Conservation (phyloP, 169 alveolate species). For the Eimeria acervulina region DNA sequence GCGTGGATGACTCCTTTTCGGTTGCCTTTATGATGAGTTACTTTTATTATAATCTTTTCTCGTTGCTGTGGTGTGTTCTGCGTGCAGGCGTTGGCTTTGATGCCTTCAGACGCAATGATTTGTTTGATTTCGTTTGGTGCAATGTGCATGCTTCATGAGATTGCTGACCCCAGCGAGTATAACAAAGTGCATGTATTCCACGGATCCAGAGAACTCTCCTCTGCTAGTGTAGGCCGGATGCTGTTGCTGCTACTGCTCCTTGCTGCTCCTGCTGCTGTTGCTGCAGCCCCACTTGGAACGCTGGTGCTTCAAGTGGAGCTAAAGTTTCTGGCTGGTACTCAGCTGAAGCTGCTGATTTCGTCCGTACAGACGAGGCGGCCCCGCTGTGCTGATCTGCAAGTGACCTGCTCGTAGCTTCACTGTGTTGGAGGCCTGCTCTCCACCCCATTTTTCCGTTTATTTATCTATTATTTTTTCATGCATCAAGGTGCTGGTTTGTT, state of each 20-base stretch:
- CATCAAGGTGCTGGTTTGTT: neutral
- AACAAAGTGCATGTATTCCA: constrained; percentile 98
- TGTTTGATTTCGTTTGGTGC: constrained; percentile 99
- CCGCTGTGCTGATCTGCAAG: neutral
- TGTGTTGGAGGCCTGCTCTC: neutral
- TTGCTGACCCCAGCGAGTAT: constrained; percentile 85
- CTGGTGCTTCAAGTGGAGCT: neutral
- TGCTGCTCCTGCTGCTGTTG: neutral
- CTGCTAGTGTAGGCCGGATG: constrained; percentile 24
- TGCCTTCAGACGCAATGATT: constrained; percentile 96
- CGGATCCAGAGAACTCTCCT: constrained; percentile 92
- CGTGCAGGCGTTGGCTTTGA: constrained; percentile 88
- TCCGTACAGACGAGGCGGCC: too few species aligned
- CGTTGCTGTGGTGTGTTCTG: neutral
- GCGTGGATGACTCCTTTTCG: neutral
- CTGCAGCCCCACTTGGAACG: neutral
- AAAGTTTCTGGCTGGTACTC: neutral
- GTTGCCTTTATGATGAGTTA: neutral
- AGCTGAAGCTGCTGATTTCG: neutral
- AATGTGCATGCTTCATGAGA: constrained; percentile 97
- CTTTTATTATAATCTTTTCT: neutral
- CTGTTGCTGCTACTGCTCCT: constrained; percentile 11
- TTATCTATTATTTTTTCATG: too few species aligned
- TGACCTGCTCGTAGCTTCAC: neutral
- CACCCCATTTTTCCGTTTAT: neutral